Conservation (phyloP, 305 asterid species). For the Fraxinus xanthoxyloides region DNA sequence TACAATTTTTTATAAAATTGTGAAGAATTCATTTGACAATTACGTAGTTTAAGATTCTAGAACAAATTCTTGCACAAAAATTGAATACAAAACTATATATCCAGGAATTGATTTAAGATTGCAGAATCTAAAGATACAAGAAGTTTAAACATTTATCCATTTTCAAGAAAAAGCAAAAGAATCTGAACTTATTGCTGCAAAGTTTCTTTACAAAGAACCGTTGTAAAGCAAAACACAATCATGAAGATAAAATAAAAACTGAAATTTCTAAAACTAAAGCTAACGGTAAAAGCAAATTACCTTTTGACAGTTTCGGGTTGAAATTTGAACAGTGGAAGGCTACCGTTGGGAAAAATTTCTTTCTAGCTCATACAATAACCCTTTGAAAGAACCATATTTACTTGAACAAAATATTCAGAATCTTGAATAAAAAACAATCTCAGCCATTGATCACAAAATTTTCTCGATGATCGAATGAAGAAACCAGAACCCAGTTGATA, state of each 20-base stretch:
- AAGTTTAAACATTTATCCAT: background rate
- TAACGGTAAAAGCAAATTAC: constrained; percentile 43
- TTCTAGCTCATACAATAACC: constrained; percentile 27
- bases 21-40: background rate
- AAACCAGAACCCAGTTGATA: constrained; percentile 13
- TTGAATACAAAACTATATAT: constrained; percentile 34
- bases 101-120: constrained; percentile 12
- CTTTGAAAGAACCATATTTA: constrained; percentile 22
- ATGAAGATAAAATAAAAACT: constrained; percentile 13
- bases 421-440: constrained; percentile 22
- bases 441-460: background rate
- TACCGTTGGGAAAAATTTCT: constrained; percentile 44
- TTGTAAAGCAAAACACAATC: constrained; percentile 9
- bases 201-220: constrained; percentile 20
- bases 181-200: background rate
- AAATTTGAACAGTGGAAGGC: constrained; percentile 63
- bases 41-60: background rate
- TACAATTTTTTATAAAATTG: background rate
- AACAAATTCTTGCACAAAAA: background rate
- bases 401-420: constrained; percentile 11
- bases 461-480: background rate
- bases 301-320: constrained; percentile 44
- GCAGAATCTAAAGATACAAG: background rate
- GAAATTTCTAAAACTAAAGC: constrained; percentile 18
- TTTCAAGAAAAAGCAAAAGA: constrained; percentile 16